Evolutionary conservation across 2,329 filamentous ascomycete species (phyloP).

Genomic region (Trichoderma endophyticum): DNA sequence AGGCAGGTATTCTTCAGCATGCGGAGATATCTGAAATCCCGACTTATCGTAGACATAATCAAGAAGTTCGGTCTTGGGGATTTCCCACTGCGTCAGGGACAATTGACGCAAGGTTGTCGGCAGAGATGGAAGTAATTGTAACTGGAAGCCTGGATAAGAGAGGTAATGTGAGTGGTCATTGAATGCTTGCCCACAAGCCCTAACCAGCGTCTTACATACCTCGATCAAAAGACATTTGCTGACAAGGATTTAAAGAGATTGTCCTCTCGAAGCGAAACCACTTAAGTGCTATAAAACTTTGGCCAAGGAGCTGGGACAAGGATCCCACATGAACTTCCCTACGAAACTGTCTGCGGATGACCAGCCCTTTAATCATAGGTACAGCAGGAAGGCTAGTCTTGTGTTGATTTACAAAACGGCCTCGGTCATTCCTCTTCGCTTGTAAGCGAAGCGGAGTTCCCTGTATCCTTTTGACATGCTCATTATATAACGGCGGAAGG

Average conservation of each 20-base stretch:
- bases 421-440: not conserved
- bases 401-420: not conserved
- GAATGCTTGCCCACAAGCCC: not conserved
- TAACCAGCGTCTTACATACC: not conserved
- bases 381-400: not conserved
- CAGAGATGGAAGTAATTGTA: not conserved
- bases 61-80: not conserved
- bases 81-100: slow-evolving; percentile 8
- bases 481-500: not conserved
- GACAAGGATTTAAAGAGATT: not conserved
- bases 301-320: not conserved
- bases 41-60: not conserved
- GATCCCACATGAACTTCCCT: not conserved
- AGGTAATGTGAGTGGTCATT: not conserved
- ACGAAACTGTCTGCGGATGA: slow-evolving; percentile 8
- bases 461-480: not conserved
- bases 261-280: slow-evolving; percentile 10
- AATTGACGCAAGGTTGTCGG: slow-evolving; percentile 5
- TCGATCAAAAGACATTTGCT: not conserved
- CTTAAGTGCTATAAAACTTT: slow-evolving; percentile 8
- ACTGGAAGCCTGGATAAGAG: not conserved
- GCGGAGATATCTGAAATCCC: not conserved
- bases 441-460: slow-evolving; percentile 2
- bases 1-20: not conserved
- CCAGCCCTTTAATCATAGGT: not conserved